Base-by-base conservation (phyloP, 179 eudicot species). In the Silene coronaria region DNA sequence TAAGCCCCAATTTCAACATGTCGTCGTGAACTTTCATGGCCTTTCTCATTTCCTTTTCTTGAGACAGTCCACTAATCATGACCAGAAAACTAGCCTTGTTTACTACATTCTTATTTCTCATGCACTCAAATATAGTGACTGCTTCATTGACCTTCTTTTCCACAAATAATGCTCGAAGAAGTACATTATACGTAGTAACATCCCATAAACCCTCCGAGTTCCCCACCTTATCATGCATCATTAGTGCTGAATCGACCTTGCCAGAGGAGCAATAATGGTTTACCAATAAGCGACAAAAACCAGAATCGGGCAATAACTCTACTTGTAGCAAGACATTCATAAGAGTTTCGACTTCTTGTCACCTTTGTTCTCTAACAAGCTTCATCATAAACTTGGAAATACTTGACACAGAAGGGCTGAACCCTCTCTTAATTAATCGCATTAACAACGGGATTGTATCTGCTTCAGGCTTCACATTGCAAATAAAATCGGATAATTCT, bases 21-120 rank as follows among this genome's bases (percentile, higher is more conserved):
- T 91, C 93, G 83, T 90, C 98, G 75, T 93, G 98, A 32, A 93
- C 66, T 81, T 81, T 77, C 96, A 93, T 93, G 46, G 97, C 98
- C 81, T 79, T 88, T 70, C 89, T 91, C 85, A 90, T 80, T 57
- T 91, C 89, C 71, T 85, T 90, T 57, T 78, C 91, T 65, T 71
- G 84, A 75, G 86, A 84, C 67, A 93, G 85, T 61, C 90, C 92
- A 57, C 84, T 71, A 23, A 93, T 90, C 92, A 89, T 89, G 17
- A 85, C 84, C 28, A 86, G 65, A 81, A 85, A 93, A 83, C 90
- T 87, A 57, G 86, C 98, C 74, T 80, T 77, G 27, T 78, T 86
- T 19, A 89, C 71, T 46, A 85, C 60, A 58, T 83, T 83, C 38
- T 82, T 80, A 58, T 17, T 82, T 80, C 83, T 90, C 96, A 91